Conservation (phyloP, 768 basidiomycete genomes). For the Pulveroboletus frians region DNA sequence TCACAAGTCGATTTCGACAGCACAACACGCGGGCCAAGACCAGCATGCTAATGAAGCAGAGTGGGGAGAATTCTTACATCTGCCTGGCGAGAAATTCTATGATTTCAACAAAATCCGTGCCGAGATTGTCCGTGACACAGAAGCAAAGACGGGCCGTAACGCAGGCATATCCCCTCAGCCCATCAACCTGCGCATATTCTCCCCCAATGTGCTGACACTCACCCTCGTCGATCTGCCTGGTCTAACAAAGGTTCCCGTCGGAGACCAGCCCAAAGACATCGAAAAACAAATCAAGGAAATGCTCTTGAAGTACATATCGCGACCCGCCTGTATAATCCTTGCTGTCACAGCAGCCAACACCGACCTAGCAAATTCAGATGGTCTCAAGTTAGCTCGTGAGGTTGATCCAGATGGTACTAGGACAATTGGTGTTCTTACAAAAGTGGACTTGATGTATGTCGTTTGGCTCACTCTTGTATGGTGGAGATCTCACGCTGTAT, state of each 20-base stretch:
- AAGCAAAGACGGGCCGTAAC: constrained; percentile 97
- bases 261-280: constrained; percentile 95
- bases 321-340: constrained; percentile 92
- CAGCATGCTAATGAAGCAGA: constrained; percentile 86
- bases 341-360: constrained; percentile 95
- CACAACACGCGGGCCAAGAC: constrained; percentile 45
- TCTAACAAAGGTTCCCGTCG: constrained; percentile 90
- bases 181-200: constrained; percentile 96
- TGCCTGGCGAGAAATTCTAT: constrained; percentile 95
- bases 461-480: background rate
- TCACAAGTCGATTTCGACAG: constrained; percentile 6
- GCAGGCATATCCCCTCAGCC: constrained; percentile 96
- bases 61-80: constrained; percentile 98
- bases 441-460: constrained; percentile 94
- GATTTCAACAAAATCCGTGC: constrained; percentile 96
- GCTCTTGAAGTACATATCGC: constrained; percentile 92
- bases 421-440: constrained; percentile 97
- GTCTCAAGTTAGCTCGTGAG: constrained; percentile 91
- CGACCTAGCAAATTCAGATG: constrained; percentile 98
- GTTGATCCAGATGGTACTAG: constrained; percentile 95
- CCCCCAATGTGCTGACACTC: constrained; percentile 93
- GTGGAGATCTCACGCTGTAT: constrained; percentile 7
- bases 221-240: constrained; percentile 98
- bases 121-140: constrained; percentile 95
- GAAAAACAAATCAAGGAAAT: constrained; percentile 97